These are phyloP conservation scores for Pseudonitzschia delicatissima DNA, from an alignment of 108 stramenopile species.

Conservation along the genomic window DNA sequence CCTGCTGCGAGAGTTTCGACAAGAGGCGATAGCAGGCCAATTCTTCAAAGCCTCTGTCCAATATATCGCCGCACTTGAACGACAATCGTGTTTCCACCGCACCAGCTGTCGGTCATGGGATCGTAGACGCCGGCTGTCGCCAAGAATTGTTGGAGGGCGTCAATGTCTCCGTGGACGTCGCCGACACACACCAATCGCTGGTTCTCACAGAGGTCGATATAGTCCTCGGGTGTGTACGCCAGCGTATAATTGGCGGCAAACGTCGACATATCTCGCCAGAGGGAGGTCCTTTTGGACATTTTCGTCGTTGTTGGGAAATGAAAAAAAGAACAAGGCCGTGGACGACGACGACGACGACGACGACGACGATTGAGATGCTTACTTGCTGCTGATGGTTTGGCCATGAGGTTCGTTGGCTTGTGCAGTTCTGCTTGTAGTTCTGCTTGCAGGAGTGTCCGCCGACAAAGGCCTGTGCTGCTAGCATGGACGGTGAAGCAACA, in stretches of 20 bases:
- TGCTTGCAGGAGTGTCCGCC: background rate
- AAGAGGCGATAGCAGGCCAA: conserved; percentile 56
- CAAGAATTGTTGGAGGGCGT: conserved; percentile 49
- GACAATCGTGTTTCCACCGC: conserved; percentile 56
- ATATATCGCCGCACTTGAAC: conserved; percentile 79
- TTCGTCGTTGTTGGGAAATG: background rate
- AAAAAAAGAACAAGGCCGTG: background rate
- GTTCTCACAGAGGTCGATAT: conserved; percentile 18
- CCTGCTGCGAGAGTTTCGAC: conserved; percentile 57
- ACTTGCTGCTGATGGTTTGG: background rate
- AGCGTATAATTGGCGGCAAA: conserved; percentile 16
- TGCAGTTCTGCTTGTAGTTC: background rate
- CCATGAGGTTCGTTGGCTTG: background rate
- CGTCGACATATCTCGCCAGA: conserved; percentile 4
- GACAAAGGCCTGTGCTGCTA: too few species aligned
- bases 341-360: background rate
- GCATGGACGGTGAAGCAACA: background rate
- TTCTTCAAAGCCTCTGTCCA: conserved; percentile 75
- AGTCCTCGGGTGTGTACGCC: conserved; percentile 22
- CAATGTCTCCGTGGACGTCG: conserved; percentile 75
- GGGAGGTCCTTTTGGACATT: conserved; percentile 10
- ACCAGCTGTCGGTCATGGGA: conserved; percentile 30
- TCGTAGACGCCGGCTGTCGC: conserved; percentile 12
- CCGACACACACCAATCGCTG: conserved; percentile 73
- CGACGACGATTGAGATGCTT: background rate